Base-by-base conservation (phyloP, 1,139 yeast genomes). In the Zygosaccharomyces sapae region DNA sequence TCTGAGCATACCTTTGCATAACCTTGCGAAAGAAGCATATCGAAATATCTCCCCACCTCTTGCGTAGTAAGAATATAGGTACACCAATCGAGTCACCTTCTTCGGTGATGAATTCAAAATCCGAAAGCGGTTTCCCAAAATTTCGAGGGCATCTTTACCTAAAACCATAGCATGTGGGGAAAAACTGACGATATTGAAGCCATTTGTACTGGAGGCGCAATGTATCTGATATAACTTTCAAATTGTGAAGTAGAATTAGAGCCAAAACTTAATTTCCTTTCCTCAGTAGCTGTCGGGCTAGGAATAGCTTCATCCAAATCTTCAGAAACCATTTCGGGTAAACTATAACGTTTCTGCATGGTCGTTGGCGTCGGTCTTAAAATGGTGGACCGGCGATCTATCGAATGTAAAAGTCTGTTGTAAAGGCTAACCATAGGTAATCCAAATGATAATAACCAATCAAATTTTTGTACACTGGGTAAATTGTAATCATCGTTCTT, bases 81-180 rank as follows among this genome's bases (percentile, higher is more conserved):
- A 82, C 80, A 0, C 84, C 80, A 10, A 83, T 73, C 30, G 82
- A 67, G 44, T 80, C 83, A 2, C 90, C 90, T 57, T 79, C 85
- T 13, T 77, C 72, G 1, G 86, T 75, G 8, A 85, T 75, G 44
- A 85, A 69, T 59, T 84, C 90, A 62, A 85, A 81, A 65, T 85
- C 94, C 0, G 88, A 76, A 7, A 84, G 67, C 9, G 81, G 70
- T 38, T 75, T 76, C 0, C 86, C 85, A 63, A 75, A 42, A 86
- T 70, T 55, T 82, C 87, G 59, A 83, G 75, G 0, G 89, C 86
- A 61, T 80, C 83, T 55, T 87, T 74, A 1, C 92, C 92, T 38
- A 85, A 66, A 0, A 90, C 84, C 46, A 84, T 80, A 0, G 94
- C 90, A 47, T 83, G 80, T 0, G 87, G 80, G 90, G 88, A 54